Evolutionary conservation across 768 basidiomycete species (phyloP), one percentile per base, ranked within the genome.

Genomic region (Lactarius quietus): DNA sequence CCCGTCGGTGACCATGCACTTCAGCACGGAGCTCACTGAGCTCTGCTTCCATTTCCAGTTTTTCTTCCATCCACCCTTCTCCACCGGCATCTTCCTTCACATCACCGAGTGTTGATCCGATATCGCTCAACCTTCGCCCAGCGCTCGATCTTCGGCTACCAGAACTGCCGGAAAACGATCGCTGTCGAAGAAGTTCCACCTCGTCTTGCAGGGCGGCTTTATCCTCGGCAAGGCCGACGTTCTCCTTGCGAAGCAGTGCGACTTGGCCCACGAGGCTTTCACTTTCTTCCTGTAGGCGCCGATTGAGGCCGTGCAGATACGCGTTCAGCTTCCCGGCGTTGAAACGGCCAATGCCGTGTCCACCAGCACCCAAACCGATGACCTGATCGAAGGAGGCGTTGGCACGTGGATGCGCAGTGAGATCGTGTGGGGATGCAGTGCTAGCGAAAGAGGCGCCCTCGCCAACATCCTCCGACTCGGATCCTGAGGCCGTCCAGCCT

Each of bases 361-460:
- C 85, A 29, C 83, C 83, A 7, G 83, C 81, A 10, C 86, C 88
- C 55, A 89, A 85, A 17, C 90, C 90, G 73, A 92, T 85, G 1
- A 86, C 84, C 29, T 90, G 90, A 71, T 95, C 94, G 67, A 95
- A 93, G 9, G 92, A 94, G 15, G 92, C 91, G 72, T 96, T 95
- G 62, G 85, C 89, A 10, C 91, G 84, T 60, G 79, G 75, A 72
- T 92, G 87, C 6, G 87, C 86, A 2, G 92, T 92, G 48, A 96
- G 79, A 73, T 96, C 93, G 68, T 95, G 90, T 28, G 94, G 94
- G 1, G 92, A 93, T 1, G 90, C 84, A 1, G 89, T 92, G 4
- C 92, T 93, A 55, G 91, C 79, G 74, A 89, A 86, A 1, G 92
- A 93, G 0, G 80, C 84, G 45, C 83, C 80, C 65, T 87, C 88